A percentile compares a stretch with the other conserved stretches of the same genome.
Conservation (phyloP, 2,329 filamentous ascomycete genomes). For the Trichophyton simii region DNA sequence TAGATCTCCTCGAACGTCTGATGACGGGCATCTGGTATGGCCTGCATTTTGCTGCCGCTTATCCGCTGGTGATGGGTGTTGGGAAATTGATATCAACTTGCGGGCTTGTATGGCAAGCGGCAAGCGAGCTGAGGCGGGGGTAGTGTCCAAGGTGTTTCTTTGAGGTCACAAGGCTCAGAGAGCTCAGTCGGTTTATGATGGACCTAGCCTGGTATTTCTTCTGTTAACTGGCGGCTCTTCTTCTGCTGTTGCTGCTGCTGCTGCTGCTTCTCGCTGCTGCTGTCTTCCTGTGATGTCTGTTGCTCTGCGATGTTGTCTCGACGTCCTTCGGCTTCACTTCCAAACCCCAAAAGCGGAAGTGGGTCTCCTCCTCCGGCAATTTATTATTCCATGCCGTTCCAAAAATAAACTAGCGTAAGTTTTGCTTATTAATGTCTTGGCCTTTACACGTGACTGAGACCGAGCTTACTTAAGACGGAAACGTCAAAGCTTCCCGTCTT, state of each 20-base stretch:
- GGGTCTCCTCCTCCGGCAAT: background rate
- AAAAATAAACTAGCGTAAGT: background rate
- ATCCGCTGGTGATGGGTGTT: background rate
- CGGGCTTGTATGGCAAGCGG: background rate
- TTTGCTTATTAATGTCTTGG: background rate
- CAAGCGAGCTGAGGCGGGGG: background rate
- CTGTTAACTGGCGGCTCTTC: background rate
- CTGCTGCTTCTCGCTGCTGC: background rate
- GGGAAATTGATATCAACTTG: background rate
- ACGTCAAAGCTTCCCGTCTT: background rate
- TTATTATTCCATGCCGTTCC: background rate
- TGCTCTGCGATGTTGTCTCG: background rate
- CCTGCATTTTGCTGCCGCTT: conserved; percentile 39
- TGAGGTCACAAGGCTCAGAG: background rate
- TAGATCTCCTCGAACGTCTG: conserved; percentile 99
- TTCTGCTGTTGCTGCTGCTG: background rate
- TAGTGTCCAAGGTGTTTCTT: background rate
- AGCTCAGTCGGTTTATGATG: background rate
- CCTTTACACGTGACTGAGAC: background rate
- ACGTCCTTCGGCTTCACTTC: background rate
- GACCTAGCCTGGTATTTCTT: background rate
- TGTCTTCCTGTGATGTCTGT: background rate
- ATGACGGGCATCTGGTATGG: conserved; percentile 57
- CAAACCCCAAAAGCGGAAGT: background rate
- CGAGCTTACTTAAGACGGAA: background rate